A percentile compares a stretch with the other conserved stretches of the same genome.
Conservation (phyloP, 2,329 filamentous ascomycete genomes). For the Fusarium temperatum region DNA sequence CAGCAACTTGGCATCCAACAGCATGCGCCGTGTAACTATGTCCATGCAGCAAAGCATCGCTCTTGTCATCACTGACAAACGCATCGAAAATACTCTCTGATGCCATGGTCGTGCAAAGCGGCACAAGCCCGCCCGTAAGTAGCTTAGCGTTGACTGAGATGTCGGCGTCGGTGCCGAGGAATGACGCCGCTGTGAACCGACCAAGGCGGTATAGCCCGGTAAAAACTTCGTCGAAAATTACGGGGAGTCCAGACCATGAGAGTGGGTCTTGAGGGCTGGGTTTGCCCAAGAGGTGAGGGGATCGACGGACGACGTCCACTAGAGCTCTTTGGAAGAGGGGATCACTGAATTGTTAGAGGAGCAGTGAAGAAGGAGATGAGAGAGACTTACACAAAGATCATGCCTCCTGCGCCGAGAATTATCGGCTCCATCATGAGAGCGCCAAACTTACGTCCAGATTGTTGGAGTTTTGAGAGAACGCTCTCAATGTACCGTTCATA, state of each 20-base stretch:
- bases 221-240: conserved; percentile 89
- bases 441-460: conserved; percentile 73
- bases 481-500: conserved; percentile 70
- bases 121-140: conserved; percentile 81
- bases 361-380: background rate
- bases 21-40: conserved; percentile 90
- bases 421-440: conserved; percentile 83
- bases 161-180: conserved; percentile 74
- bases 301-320: conserved; percentile 70
- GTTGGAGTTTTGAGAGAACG: conserved; percentile 61
- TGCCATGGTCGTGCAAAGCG: conserved; percentile 79
- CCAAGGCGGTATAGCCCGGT: conserved; percentile 86
- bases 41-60: conserved; percentile 81
- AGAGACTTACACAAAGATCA: conserved; percentile 76
- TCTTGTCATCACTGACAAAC: conserved; percentile 77
- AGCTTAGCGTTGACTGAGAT: conserved; percentile 86
- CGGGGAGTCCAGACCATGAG: conserved; percentile 77
- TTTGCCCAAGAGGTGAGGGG: conserved; percentile 62
- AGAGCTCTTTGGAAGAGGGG: conserved; percentile 82
- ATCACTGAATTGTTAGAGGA: conserved; percentile 61
- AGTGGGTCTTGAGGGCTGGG: conserved; percentile 28
- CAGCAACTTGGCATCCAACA: conserved; percentile 80
- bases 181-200: conserved; percentile 73
- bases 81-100: conserved; percentile 77
- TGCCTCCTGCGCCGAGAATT: conserved; percentile 83